These are phyloP conservation scores for Marchantia polymorpha DNA, from an alignment of 225 moss, liverwort and hornwort genomes.

Conservation along the genomic window DNA sequence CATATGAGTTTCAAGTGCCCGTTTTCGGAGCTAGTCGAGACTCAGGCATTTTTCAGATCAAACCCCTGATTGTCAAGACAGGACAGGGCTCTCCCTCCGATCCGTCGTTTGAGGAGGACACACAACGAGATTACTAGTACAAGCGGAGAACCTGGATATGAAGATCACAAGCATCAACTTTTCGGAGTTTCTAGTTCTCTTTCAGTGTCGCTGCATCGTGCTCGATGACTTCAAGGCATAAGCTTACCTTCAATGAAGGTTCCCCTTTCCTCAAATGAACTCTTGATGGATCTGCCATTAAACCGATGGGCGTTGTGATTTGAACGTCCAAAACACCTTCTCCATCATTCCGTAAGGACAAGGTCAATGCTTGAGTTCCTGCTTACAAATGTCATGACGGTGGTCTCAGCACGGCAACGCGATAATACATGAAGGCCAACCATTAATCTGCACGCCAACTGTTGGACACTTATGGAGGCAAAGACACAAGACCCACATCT, in stretches of 20 bases:
- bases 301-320: constrained; percentile 12
- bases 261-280: constrained; percentile 16
- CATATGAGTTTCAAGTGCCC: not conserved
- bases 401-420: too few species aligned
- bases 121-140: not conserved
- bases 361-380: constrained; percentile 19
- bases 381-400: not conserved
- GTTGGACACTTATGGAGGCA: too few species aligned
- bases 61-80: too few species aligned
- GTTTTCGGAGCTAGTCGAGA: too few species aligned
- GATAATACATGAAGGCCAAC: not conserved
- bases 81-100: too few species aligned
- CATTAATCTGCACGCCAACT: not conserved
- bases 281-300: constrained; percentile 11
- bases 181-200: not conserved
- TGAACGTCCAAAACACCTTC: constrained; percentile 10
- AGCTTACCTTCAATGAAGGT: constrained; percentile 13
- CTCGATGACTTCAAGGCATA: not conserved
- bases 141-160: not conserved
- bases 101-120: not conserved
- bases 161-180: not conserved
- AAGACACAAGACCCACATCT: too few species aligned
- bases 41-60: too few species aligned
- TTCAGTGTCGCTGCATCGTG: too few species aligned
- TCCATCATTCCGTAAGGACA: constrained; percentile 21